Evolutionary conservation across 2,329 filamentous ascomycete genomes (phyloP).

Genomic region (Xylaria sp.): DNA sequence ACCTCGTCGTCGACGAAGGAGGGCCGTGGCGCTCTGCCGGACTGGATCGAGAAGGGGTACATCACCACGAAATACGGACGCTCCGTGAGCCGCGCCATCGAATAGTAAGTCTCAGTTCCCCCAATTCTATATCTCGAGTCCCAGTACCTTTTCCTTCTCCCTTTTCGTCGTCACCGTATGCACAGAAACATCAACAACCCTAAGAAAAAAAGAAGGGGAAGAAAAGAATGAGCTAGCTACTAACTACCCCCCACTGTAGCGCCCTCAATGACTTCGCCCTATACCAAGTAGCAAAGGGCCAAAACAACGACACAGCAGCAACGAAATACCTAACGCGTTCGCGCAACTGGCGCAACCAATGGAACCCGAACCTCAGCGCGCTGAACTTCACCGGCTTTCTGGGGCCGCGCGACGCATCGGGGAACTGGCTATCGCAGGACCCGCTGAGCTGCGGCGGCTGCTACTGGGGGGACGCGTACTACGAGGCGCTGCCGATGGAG

Average conservation of each 20-base stretch:
- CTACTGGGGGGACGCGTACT: constrained; percentile 72
- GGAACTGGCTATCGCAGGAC: constrained; percentile 62
- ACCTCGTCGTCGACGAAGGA: constrained; percentile 71
- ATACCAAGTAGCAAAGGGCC: constrained; percentile 70
- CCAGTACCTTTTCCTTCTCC: background rate
- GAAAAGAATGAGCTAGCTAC: background rate
- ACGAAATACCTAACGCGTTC: constrained; percentile 70
- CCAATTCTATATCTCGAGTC: background rate
- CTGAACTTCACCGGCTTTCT: constrained; percentile 73
- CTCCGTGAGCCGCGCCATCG: constrained; percentile 71
- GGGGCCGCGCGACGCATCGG: constrained; percentile 66
- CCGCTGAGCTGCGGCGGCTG: constrained; percentile 70
- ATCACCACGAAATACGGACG: constrained; percentile 71
- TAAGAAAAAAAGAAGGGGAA: background rate
- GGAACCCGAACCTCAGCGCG: constrained; percentile 67
- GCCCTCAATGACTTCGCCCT: constrained; percentile 75
- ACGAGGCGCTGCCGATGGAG: constrained; percentile 70
- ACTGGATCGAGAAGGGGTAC: constrained; percentile 73
- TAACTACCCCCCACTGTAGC: constrained; percentile 38
- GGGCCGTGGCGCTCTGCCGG: constrained; percentile 73
- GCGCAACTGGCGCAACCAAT: constrained; percentile 77
- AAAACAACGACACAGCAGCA: constrained; percentile 62
- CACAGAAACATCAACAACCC: background rate
- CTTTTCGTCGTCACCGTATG: background rate
- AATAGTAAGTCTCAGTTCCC: constrained; percentile 59